Evolutionary conservation across 2,329 filamentous ascomycete genomes (phyloP).

Genomic region (Fusarium pseudograminearum): DNA sequence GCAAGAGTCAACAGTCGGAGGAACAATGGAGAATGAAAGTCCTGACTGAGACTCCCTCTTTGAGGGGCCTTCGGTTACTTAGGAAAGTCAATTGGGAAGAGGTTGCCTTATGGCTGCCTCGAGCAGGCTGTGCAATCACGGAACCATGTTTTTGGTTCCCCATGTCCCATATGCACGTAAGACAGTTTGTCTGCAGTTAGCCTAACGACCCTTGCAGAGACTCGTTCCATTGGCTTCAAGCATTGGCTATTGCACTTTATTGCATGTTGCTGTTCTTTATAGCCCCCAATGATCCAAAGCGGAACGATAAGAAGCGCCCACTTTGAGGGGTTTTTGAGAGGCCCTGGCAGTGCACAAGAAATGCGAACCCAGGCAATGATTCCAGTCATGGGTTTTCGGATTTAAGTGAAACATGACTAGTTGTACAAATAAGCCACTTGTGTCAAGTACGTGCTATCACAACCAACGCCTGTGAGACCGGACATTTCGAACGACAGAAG

Average conservation of each 20-base stretch:
- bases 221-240: background rate
- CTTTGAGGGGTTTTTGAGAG: background rate
- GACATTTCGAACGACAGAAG: background rate
- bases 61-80: background rate
- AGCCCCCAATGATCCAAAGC: background rate
- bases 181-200: background rate
- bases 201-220: background rate
- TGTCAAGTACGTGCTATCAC: background rate
- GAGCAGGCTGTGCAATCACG: conserved; percentile 11
- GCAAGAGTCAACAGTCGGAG: too few species aligned
- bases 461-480: background rate
- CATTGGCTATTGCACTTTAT: background rate
- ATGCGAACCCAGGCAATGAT: too few species aligned
- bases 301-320: background rate
- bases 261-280: background rate
- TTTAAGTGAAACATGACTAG: background rate
- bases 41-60: background rate
- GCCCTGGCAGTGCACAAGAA: background rate
- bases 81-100: background rate
- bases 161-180: conserved; percentile 7
- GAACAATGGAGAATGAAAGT: background rate
- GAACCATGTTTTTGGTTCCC: background rate
- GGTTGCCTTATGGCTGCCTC: conserved; percentile 24
- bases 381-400: rapidly evolving
- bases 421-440: background rate